A percentile compares a stretch with the other conserved stretches of the same genome.
These are phyloP conservation scores for Tolypocladium tropicale DNA, from an alignment of 2,329 filamentous ascomycete genomes.

Conservation along the genomic window DNA sequence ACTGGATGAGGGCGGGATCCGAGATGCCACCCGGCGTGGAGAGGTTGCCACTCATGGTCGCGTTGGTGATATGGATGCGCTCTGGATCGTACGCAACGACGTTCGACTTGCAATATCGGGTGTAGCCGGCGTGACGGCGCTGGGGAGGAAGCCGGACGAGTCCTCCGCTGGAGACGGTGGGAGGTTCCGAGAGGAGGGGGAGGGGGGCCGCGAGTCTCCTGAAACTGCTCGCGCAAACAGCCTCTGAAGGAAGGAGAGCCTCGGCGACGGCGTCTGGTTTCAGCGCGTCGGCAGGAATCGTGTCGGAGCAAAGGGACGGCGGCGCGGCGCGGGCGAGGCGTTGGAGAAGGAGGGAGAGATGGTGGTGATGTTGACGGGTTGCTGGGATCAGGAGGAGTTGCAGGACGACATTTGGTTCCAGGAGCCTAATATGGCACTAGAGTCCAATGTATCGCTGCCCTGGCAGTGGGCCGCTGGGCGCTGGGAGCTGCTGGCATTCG, in stretches of 20 bases:
- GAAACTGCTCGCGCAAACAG: background rate
- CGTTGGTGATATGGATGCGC: constrained; percentile 3
- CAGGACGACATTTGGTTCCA: constrained; percentile 19
- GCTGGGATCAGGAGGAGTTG: constrained; percentile 19
- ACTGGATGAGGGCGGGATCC: constrained; percentile 58
- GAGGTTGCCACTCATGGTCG: constrained; percentile 25
- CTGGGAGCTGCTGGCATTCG: background rate
- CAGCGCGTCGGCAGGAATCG: background rate
- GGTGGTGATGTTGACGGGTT: constrained; percentile 8
- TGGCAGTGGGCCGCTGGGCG: constrained; percentile 2
- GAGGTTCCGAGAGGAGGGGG: background rate
- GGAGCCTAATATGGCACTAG: constrained; percentile 20
- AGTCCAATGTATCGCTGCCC: constrained; percentile 8
- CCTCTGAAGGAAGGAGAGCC: background rate
- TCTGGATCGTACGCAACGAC: constrained; percentile 4
- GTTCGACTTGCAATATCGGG: background rate
- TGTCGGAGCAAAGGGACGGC: background rate
- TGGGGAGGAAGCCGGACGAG: background rate
- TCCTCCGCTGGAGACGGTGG: background rate
- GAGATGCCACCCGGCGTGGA: constrained; percentile 48
- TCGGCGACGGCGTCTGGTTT: background rate
- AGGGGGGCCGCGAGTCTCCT: background rate
- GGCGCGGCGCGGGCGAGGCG: constrained; percentile 1
- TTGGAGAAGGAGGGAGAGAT: constrained; percentile 2
- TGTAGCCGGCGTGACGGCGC: constrained; percentile 1